Evolutionary conservation across 139 green algal species (phyloP).

Genomic region (Picochlorum sp.): DNA sequence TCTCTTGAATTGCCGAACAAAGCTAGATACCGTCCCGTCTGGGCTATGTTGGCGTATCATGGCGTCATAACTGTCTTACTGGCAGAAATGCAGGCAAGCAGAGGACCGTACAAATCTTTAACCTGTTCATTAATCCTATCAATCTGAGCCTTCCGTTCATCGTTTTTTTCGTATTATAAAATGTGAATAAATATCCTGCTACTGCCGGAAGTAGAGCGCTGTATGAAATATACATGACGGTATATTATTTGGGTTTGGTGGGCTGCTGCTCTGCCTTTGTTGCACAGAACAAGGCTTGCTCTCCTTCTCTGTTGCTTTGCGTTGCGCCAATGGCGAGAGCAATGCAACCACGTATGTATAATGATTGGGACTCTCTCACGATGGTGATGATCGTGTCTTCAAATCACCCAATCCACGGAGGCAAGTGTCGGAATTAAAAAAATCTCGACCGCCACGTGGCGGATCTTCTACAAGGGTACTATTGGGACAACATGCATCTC

Average conservation of each 20-base stretch:
- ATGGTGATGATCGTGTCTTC: no score
- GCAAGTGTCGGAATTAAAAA: background rate
- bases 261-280: no score
- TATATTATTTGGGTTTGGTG: background rate
- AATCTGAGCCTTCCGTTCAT: conserved; percentile 76
- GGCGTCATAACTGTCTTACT: conserved; percentile 62
- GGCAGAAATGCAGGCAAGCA: conserved; percentile 73
- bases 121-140: conserved; percentile 80
- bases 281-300: no score
- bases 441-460: background rate
- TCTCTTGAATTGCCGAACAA: conserved; percentile 38
- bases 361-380: no score
- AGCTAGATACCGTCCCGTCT: conserved; percentile 44
- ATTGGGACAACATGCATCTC: background rate
- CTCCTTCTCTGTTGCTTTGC: no score
- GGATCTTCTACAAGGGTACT: background rate
- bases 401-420: no score
- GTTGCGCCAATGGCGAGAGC: no score
- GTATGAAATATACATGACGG: background rate
- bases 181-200: conserved; percentile 73
- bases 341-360: no score
- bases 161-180: conserved; percentile 63
- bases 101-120: conserved; percentile 63
- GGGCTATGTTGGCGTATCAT: conserved; percentile 72
- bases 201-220: background rate